Evolutionary conservation across 768 basidiomycete species (phyloP).

Genomic region (Suillus weaverae): DNA sequence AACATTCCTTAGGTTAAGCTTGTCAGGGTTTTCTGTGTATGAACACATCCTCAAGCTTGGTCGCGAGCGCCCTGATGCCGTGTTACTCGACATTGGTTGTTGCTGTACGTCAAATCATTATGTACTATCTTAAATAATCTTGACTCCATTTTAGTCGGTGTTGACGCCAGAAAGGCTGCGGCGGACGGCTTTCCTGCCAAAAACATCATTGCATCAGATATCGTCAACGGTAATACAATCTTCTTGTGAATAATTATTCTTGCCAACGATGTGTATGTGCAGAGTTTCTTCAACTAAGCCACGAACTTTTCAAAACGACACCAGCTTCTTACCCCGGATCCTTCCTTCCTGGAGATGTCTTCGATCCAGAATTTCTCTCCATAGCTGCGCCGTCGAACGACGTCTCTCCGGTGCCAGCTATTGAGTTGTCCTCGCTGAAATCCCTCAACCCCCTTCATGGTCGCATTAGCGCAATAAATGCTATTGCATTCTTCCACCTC

Average conservation of each 20-base stretch:
- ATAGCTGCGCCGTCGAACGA: conserved; percentile 32
- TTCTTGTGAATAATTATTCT: background rate
- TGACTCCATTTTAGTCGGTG: conserved; percentile 16
- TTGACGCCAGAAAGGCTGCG: conserved; percentile 40
- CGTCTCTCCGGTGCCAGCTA: conserved; percentile 22
- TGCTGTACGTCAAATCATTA: conserved; percentile 36
- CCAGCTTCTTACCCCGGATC: conserved; percentile 50
- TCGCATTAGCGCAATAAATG: conserved; percentile 48
- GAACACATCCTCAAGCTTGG: conserved; percentile 13
- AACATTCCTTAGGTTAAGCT: background rate
- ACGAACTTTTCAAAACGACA: conserved; percentile 59
- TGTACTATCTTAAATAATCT: background rate
- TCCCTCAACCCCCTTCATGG: conserved; percentile 51
- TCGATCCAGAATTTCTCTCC: conserved; percentile 45
- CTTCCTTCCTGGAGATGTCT: conserved; percentile 56
- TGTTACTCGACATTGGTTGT: conserved; percentile 48
- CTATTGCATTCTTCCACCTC: conserved; percentile 47
- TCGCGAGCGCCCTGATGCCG: conserved; percentile 32
- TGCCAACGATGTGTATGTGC: background rate
- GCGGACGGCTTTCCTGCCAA: conserved; percentile 43
- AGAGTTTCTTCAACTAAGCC: conserved; percentile 62
- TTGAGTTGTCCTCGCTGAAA: conserved; percentile 33
- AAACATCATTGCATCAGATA: conserved; percentile 41
- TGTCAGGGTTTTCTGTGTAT: background rate
- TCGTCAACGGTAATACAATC: conserved; percentile 31